Evolutionary conservation across 2,329 filamentous ascomycete species (phyloP), one percentile per base, ranked within the genome.

Genomic region (Bipolaris oryzae): DNA sequence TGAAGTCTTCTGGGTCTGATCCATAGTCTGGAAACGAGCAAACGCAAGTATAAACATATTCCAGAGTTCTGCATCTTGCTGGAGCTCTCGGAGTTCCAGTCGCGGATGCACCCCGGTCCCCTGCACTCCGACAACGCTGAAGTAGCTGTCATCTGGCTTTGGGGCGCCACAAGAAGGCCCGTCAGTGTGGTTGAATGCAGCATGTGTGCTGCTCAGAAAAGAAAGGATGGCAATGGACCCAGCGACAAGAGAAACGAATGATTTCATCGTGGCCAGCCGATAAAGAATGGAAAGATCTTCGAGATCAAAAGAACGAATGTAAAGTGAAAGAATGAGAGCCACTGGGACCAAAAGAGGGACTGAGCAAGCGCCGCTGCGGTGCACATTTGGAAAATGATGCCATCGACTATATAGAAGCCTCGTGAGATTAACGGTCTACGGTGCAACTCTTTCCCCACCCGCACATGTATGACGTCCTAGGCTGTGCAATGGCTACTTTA

Each of bases 81-180:
- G 66, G 31, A 73, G 65, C 50, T 72, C 64, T 28, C 71, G 70
- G 20, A 74, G 42, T 34, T 74, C 71, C 31, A 60, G 62, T 33
- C 71, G 62, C 13, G 68, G 61, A 3, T 71, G 55, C 3, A 74
- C 60, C 38, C 71, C 68, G n/a, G 68, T 65, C 42, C 67, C 68
- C 28, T 72, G 70, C 7, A 73, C 66, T 15, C 71, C 69, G 54
- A 72, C 67, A 52, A 74, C 68, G n/a, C 68, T 71, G 59, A 70
- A 72, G 60, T 62, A 71, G 50, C 62, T 64, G 23, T 70, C 62
- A 47, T 71, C 62, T 33, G 61, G 57, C 39, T 61, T 63, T 2
- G 54, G 28, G 35, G 58, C 57, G 38, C 63, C 49, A 25, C 70
- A 73, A 47, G 64, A 69, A n/a, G 58, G 46, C 13, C 65, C 65